phyloP scores from a whole-genome alignment of 164 flowering plant species.

The Dillenia suffruticosa region DNA sequence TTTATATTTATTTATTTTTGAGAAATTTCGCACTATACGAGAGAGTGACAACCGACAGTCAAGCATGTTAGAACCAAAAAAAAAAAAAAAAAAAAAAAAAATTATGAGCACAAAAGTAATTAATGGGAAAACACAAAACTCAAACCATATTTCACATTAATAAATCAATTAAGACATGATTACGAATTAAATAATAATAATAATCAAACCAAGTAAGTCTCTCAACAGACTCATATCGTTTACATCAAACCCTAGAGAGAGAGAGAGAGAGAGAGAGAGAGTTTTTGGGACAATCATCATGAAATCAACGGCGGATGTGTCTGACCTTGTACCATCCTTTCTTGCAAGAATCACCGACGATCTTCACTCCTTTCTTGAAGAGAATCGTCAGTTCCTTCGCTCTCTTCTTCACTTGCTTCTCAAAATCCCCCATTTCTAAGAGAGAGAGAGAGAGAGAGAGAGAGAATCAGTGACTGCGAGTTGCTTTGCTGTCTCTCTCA shows the following conservation, averaged over 20 bases:
- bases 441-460: not conserved
- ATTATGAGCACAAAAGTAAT: not conserved
- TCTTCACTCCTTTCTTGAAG: conserved; percentile 56
- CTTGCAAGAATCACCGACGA: conserved; percentile 63
- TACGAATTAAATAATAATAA: too few relatives aligned
- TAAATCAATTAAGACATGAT: too few relatives aligned
- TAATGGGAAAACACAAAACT: not conserved
- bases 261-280: not conserved
- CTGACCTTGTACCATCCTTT: conserved; percentile 74
- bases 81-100: not conserved
- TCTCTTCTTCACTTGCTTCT: conserved; percentile 55
- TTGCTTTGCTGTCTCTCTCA: too few relatives aligned
- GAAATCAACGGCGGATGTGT: conserved; percentile 24
- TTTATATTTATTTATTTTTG: too few relatives aligned
- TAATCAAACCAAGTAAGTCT: not conserved
- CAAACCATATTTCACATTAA: not conserved
- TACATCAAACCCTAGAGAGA: not conserved
- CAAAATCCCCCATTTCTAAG: conserved; percentile 42
- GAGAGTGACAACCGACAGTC: not conserved
- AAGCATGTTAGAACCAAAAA: not conserved
- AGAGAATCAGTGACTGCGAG: not conserved
- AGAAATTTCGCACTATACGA: conserved; percentile 3
- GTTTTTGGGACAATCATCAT: not conserved
- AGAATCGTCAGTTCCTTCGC: conserved; percentile 49
- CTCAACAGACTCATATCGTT: not conserved